phyloP scores from a whole-genome alignment of 306 rosid genomes.

The Ziziphus jujuba region DNA sequence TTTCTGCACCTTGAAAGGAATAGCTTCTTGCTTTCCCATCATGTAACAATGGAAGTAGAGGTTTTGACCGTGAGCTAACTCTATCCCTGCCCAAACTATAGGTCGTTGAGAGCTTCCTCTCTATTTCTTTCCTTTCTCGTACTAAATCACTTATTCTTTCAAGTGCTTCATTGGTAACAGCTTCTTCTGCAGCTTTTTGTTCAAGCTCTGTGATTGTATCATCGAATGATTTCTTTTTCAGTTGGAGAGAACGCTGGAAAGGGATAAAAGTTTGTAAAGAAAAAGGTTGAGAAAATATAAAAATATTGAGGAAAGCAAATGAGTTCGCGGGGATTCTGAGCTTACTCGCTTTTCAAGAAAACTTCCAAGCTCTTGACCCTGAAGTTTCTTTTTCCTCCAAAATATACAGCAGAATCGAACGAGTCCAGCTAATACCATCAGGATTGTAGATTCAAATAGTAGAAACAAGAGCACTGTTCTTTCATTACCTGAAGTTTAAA shows the following conservation, averaged over 20 bases:
- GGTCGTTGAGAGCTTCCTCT: slow-evolving; percentile 62
- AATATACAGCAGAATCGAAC: slow-evolving; percentile 69
- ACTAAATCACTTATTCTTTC: slow-evolving; percentile 39
- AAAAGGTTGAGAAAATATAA: neutral
- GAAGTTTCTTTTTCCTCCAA: slow-evolving; percentile 72
- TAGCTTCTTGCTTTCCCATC: slow-evolving; percentile 40
- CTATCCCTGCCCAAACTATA: slow-evolving; percentile 69
- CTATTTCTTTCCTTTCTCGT: slow-evolving; percentile 50
- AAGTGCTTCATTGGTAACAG: slow-evolving; percentile 33
- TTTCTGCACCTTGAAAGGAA: slow-evolving; percentile 41
- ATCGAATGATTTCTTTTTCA: slow-evolving; percentile 60
- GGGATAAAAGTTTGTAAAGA: neutral
- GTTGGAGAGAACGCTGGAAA: slow-evolving; percentile 57
- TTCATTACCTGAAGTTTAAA: slow-evolving; percentile 64
- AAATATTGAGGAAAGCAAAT: slow-evolving; percentile 3
- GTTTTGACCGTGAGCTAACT: slow-evolving; percentile 24
- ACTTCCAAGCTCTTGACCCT: slow-evolving; percentile 55
- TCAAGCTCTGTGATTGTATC: slow-evolving; percentile 54
- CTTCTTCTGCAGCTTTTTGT: slow-evolving; percentile 44
- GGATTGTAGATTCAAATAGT: slow-evolving; percentile 48
- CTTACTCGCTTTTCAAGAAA: slow-evolving; percentile 73
- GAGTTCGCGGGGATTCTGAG: neutral
- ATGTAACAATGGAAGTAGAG: slow-evolving; percentile 55
- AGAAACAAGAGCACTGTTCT: slow-evolving; percentile 61
- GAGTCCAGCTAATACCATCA: slow-evolving; percentile 45